Conservation (phyloP, 1,284 basidiomycete genomes). For the Ganoderma multipileum region DNA sequence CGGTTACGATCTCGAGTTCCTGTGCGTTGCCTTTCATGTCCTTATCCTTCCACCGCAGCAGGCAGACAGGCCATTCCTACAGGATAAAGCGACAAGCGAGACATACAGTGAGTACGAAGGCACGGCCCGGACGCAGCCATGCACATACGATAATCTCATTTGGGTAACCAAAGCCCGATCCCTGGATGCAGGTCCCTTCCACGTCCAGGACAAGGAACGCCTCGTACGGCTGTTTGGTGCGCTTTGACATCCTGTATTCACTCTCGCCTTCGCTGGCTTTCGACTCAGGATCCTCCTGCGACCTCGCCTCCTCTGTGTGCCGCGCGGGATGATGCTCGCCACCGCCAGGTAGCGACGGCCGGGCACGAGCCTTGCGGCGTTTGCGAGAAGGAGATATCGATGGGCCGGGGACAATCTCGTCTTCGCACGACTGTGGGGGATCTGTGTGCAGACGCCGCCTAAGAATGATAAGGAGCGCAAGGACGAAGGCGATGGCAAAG, state of each 20-base stretch:
- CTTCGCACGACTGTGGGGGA: constrained; percentile 25
- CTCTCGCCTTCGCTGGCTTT: not conserved
- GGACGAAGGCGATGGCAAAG: not conserved
- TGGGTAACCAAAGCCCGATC: constrained; percentile 45
- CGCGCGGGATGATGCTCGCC: constrained; percentile 4
- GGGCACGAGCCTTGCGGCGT: constrained; percentile 1
- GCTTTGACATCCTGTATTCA: constrained; percentile 20
- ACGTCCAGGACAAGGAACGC: constrained; percentile 85
- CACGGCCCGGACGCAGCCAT: constrained; percentile 11
- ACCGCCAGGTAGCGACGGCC: constrained; percentile 1
- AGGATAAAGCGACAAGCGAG: not conserved
- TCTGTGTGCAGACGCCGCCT: constrained; percentile 15
- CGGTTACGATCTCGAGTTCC: constrained; percentile 71
- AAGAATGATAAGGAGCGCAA: constrained; percentile 17
- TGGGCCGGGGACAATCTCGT: constrained; percentile 15
- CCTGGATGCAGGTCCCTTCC: constrained; percentile 86
- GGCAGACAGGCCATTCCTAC: constrained; percentile 88
- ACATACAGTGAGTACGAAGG: constrained; percentile 1
- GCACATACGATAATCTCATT: constrained; percentile 91
- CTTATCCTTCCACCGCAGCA: constrained; percentile 84
- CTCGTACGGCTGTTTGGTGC: constrained; percentile 65
- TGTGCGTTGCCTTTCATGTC: constrained; percentile 57
- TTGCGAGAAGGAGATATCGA: constrained; percentile 5
- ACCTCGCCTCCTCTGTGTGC: not conserved
- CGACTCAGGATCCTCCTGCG: not conserved